Conservation (phyloP, 768 basidiomycete species). For the Tricholoma hemisulphureum region DNA sequence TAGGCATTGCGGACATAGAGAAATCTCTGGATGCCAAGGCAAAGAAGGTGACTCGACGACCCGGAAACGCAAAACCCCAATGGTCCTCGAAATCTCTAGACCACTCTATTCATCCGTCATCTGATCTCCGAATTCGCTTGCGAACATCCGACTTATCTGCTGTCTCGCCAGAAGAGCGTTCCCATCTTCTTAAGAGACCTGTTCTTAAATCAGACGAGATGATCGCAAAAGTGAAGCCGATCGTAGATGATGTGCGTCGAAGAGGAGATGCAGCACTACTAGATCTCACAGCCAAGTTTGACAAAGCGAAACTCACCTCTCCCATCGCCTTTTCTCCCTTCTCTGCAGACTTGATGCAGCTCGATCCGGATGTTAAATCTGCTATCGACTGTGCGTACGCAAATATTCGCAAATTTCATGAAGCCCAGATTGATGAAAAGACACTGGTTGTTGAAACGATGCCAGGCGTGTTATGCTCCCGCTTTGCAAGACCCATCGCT, state of each 20-base stretch:
- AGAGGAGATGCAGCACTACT: conserved; percentile 86
- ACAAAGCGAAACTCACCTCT: conserved; percentile 69
- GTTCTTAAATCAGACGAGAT: conserved; percentile 86
- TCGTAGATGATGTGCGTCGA: conserved; percentile 81
- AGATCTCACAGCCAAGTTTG: conserved; percentile 90
- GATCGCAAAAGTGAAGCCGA: conserved; percentile 92
- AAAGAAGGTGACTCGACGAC: conserved; percentile 78
- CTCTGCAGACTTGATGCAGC: conserved; percentile 55
- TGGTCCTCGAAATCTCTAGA: conserved; percentile 43
- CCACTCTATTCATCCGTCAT: conserved; percentile 21
- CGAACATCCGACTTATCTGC: conserved; percentile 61
- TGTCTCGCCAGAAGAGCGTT: conserved; percentile 51
- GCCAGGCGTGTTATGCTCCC: conserved; percentile 95
- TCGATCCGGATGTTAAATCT: conserved; percentile 62
- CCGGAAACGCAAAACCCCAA: conserved; percentile 91
- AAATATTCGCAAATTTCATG: conserved; percentile 91
- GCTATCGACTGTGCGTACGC: conserved; percentile 90
- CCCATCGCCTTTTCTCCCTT: conserved; percentile 82
- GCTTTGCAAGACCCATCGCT: conserved; percentile 93
- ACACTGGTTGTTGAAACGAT: conserved; percentile 89
- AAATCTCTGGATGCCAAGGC: conserved; percentile 81
- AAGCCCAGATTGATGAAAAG: conserved; percentile 73
- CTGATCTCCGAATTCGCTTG: conserved; percentile 67
- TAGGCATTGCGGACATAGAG: conserved; percentile 81
- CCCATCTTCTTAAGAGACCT: conserved; percentile 77